Evolutionary conservation across 2,329 filamentous ascomycete species (phyloP).

Genomic region (Apiospora pterosperma): DNA sequence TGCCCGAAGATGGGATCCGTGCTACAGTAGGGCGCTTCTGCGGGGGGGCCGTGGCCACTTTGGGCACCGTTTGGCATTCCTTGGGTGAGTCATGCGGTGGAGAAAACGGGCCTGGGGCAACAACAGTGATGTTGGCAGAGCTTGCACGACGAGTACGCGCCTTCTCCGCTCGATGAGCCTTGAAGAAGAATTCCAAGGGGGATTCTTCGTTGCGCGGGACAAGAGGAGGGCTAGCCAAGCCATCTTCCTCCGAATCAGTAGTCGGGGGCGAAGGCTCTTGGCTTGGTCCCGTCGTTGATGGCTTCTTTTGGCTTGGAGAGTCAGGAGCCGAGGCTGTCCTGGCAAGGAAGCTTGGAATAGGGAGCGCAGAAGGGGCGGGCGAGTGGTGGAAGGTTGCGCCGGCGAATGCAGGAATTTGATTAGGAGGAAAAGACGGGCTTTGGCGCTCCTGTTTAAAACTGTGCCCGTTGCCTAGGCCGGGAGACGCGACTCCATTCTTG

Average conservation of each 20-base stretch:
- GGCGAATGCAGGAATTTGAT: conserved; percentile 66
- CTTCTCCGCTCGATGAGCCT: conserved; percentile 77
- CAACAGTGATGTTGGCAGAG: conserved; percentile 38
- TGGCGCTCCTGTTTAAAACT: conserved; percentile 33
- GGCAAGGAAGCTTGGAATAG: conserved; percentile 76
- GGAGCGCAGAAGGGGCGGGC: conserved; percentile 83
- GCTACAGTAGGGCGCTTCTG: conserved; percentile 30
- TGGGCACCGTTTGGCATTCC: conserved; percentile 28
- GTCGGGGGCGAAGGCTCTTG: conserved; percentile 50
- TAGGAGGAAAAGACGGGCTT: conserved; percentile 44
- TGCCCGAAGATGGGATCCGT: conserved; percentile 46
- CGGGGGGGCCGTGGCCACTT: conserved; percentile 29
- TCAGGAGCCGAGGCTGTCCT: conserved; percentile 57
- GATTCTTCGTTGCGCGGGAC: conserved; percentile 52
- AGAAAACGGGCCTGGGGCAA: conserved; percentile 43
- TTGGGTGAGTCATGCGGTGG: conserved; percentile 42
- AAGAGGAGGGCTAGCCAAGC: conserved; percentile 39
- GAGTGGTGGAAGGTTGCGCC: conserved; percentile 94
- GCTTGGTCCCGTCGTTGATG: conserved; percentile 32
- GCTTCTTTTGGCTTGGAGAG: conserved; percentile 43
- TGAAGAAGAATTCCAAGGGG: conserved; percentile 87
- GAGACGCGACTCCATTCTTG: conserved; percentile 35
- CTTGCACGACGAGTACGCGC: conserved; percentile 56
- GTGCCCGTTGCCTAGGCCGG: conserved; percentile 27
- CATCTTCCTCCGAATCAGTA: conserved; percentile 46